Conservation (phyloP, 345 rosid genomes). For the Stellera chamaejasme region DNA sequence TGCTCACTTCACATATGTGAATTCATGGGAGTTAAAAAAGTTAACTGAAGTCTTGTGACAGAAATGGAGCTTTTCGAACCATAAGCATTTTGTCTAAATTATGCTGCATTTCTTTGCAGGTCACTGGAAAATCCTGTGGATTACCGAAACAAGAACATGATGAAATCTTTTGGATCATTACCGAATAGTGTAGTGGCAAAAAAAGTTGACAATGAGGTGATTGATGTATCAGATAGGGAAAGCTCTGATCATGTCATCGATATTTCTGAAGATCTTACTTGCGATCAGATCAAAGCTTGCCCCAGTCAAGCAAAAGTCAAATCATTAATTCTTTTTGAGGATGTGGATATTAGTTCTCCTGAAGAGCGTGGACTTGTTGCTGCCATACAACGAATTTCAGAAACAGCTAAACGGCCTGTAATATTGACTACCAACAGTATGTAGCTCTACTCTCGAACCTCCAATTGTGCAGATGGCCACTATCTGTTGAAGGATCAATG, state of each 20-base stretch:
- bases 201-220: slow-evolving; percentile 23
- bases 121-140: slow-evolving; percentile 38
- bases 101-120: slow-evolving; percentile 39
- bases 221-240: slow-evolving; percentile 33
- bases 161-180: slow-evolving; percentile 15
- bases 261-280: slow-evolving; percentile 22
- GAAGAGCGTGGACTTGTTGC: slow-evolving; percentile 91
- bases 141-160: slow-evolving; percentile 19
- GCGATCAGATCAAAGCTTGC: slow-evolving; percentile 20
- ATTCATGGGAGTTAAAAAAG: background rate
- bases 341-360: slow-evolving; percentile 71
- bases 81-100: slow-evolving; percentile 8
- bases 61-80: slow-evolving; percentile 7
- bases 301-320: slow-evolving; percentile 32
- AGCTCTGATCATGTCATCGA: slow-evolving; percentile 14
- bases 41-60: background rate
- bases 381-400: slow-evolving; percentile 82
- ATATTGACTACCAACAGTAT: slow-evolving; percentile 85
- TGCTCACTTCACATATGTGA: no score
- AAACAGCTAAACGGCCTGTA: slow-evolving; percentile 84
- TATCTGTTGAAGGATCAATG: slow-evolving; percentile 4
- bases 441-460: slow-evolving; percentile 12
- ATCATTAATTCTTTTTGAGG: slow-evolving; percentile 86
- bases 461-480: background rate
- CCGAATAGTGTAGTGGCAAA: slow-evolving; percentile 21